Conservation (phyloP, 768 basidiomycete species). For the Hygrocybe coccinea region DNA sequence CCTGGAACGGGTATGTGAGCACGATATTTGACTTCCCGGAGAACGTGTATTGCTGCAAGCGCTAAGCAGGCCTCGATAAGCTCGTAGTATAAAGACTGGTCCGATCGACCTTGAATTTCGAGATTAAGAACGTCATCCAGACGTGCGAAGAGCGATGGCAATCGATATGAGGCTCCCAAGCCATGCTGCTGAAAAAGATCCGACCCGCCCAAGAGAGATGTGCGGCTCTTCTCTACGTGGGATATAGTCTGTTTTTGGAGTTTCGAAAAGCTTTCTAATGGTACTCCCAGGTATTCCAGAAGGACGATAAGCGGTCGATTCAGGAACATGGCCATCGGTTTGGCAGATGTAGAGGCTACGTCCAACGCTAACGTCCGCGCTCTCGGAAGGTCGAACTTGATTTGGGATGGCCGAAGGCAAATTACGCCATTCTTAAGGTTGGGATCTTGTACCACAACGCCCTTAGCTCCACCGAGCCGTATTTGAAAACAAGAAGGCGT, state of each 20-base stretch:
- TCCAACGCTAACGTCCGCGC: conserved; percentile 37
- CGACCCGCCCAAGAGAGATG: conserved; percentile 32
- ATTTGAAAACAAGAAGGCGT: conserved; percentile 42
- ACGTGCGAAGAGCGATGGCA: conserved; percentile 41
- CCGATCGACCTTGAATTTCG: conserved; percentile 16
- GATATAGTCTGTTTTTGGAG: conserved; percentile 29
- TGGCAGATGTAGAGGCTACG: conserved; percentile 42
- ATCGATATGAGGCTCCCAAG: conserved; percentile 41
- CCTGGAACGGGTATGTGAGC: conserved; percentile 48
- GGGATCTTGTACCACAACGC: conserved; percentile 44
- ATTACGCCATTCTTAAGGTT: conserved; percentile 32
- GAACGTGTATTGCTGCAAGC: conserved; percentile 40
- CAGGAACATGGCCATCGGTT: conserved; percentile 41
- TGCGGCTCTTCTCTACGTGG: conserved; percentile 7
- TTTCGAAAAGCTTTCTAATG: conserved; percentile 26
- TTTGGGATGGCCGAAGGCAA: conserved; percentile 41
- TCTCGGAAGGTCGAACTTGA: conserved; percentile 49
- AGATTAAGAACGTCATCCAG: conserved; percentile 27
- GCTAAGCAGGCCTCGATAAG: conserved; percentile 35
- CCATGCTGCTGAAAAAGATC: conserved; percentile 41
- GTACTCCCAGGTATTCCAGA: conserved; percentile 46
- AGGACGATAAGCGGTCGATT: conserved; percentile 48
- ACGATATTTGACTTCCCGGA: conserved; percentile 49
- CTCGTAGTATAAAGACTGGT: conserved; percentile 25
- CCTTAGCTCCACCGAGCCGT: conserved; percentile 44